phyloP scores from a whole-genome alignment of 805 yeast species.

The Torulaspora quercuum region DNA sequence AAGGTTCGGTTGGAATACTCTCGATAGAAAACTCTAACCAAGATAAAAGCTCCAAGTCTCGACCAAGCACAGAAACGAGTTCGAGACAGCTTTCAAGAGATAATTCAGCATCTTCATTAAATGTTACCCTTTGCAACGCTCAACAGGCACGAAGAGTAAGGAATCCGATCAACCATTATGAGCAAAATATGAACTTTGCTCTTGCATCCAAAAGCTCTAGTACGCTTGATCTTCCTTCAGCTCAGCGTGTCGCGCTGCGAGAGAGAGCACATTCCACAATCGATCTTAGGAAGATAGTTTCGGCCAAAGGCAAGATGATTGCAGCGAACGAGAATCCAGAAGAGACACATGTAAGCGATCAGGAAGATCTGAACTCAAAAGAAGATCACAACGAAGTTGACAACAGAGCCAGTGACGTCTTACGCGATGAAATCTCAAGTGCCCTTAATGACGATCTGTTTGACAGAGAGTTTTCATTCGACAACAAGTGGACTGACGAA shows the following conservation, averaged over 20 bases:
- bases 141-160: slow-evolving; percentile 4
- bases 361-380: not conserved
- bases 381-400: not conserved
- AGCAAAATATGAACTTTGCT: slow-evolving; percentile 18
- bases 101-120: slow-evolving; percentile 5
- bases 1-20: slow-evolving; percentile 3
- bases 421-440: slow-evolving; percentile 11
- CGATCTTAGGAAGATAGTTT: not conserved
- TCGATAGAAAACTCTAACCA: slow-evolving; percentile 5
- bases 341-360: not conserved
- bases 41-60: not conserved
- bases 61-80: not conserved
- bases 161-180: slow-evolving; percentile 25
- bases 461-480: slow-evolving; percentile 14
- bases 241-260: slow-evolving; percentile 1
- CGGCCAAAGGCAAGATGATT: not conserved
- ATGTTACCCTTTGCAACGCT: slow-evolving; percentile 1
- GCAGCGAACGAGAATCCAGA: not conserved
- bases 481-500: slow-evolving; percentile 18
- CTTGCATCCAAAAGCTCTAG: slow-evolving; percentile 19
- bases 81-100: not conserved
- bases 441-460: slow-evolving; percentile 22
- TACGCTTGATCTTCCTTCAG: slow-evolving; percentile 5
- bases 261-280: slow-evolving; percentile 2
- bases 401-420: slow-evolving; percentile 2